Conservation (phyloP, 2,329 filamentous ascomycete species). For the Ophiognomonia clavigignenti-juglandacearum region DNA sequence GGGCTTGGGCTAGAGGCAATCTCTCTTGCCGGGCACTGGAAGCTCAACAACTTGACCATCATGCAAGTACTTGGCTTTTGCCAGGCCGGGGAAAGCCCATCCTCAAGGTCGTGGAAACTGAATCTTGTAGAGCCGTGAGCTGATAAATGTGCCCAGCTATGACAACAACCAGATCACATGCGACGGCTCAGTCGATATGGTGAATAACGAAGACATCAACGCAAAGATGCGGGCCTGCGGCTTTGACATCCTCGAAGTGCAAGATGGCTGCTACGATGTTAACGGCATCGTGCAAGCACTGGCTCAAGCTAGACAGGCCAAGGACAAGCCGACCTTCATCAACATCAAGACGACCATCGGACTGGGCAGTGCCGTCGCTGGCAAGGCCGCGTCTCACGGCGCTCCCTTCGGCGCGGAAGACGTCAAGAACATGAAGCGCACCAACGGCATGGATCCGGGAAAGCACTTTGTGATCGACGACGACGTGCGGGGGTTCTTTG, state of each 20-base stretch:
- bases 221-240: conserved; percentile 48
- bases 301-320: conserved; percentile 31
- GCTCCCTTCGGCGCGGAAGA: conserved; percentile 49
- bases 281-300: conserved; percentile 40
- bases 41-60: conserved; percentile 46
- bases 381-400: conserved; percentile 51
- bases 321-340: conserved; percentile 49
- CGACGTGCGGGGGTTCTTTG: conserved; percentile 47
- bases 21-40: conserved; percentile 45
- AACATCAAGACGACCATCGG: conserved; percentile 55
- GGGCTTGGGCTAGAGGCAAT: conserved; percentile 51
- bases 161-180: conserved; percentile 56
- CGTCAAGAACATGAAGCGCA: conserved; percentile 49
- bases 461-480: conserved; percentile 40
- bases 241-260: conserved; percentile 47
- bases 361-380: conserved; percentile 39
- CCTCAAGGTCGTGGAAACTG: too few species aligned
- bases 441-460: conserved; percentile 43
- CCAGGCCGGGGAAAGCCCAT: too few species aligned
- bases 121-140: not conserved
- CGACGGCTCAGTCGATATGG: conserved; percentile 47
- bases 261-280: conserved; percentile 44
- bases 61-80: conserved; percentile 29
- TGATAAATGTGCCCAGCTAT: conserved; percentile 26
- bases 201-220: conserved; percentile 50